Evolutionary conservation across 192 early-diverging fungal genomes (phyloP), one percentile per base, ranked within the genome.

Genomic region (Lunasporangiospora selenospora): DNA sequence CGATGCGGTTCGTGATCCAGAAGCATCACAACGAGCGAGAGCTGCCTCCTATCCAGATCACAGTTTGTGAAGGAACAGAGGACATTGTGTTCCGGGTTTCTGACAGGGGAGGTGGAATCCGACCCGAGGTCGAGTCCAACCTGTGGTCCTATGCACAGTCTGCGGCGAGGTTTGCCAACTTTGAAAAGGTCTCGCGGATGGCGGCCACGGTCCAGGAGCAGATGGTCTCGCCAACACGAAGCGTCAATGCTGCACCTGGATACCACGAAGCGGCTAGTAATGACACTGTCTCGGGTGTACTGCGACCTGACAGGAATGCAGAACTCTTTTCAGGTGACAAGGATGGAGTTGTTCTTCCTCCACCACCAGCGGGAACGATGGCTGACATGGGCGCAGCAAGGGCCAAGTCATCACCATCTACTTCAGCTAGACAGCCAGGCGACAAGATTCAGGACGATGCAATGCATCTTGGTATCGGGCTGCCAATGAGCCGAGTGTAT

Each of bases 41-140:
- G n/a, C n/a, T n/a, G n/a, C 95, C 93, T 33, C 87, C 92, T 3
- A 90, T 95, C 56, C 76, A 75, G 26, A 88, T 94, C 10, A 97
- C 94, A 16, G 80, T 93, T 37, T 90, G 89, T 63, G 70, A 82
- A 41, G 81, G 83, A 65, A 70, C 82, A 42, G 78, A 63, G 31
- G 87, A 89, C 63, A 81, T 97, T 36, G 83, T 87, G 4, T 89
- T 97, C 75, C 86, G 95, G 15, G 76, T 97, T 16, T 93, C 91
- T 3, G 95, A 97, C 71, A 83, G 92, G 79, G 89, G 92, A 31
- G 93, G 93, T 39, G 95, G 95, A 12, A 92, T 97, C 50, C 46
- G 65, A 18, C 65, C 78, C 11, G 59, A 77, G 2, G 61, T 85
- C 6, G 79, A 89, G 61, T 65, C 75, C 8, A 77, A 87, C 54